Evolutionary conservation across 257 asterid genomes (phyloP).

Genomic region (Dorcoceras hygrometricum): DNA sequence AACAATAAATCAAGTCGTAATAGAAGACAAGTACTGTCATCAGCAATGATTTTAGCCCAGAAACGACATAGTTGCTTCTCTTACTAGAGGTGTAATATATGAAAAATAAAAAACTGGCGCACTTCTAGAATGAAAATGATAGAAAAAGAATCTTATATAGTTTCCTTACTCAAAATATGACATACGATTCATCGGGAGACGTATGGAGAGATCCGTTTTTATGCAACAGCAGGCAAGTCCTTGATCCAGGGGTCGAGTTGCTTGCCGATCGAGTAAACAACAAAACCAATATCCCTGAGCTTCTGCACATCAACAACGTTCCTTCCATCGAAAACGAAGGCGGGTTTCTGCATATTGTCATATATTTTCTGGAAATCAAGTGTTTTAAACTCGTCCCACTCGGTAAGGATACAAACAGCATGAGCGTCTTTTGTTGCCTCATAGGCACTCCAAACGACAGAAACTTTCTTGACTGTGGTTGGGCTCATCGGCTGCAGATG

Average conservation of each 20-base stretch:
- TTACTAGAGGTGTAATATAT: background rate
- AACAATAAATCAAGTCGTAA: background rate
- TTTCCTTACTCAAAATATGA: background rate
- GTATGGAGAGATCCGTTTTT: background rate
- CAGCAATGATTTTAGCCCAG: background rate
- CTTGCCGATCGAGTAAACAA: constrained; percentile 16
- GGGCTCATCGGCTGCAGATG: constrained; percentile 1
- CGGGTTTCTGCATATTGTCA: background rate
- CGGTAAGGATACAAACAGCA: background rate
- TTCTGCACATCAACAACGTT: constrained; percentile 9
- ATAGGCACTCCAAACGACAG: background rate
- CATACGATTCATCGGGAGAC: background rate
- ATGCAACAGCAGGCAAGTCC: constrained; percentile 21
- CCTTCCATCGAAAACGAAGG: constrained; percentile 14
- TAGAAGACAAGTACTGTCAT: background rate
- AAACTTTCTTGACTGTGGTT: constrained; percentile 1
- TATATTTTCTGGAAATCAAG: background rate
- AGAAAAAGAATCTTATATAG: background rate
- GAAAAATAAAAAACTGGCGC: background rate
- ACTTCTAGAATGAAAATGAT: background rate
- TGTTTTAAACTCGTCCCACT: background rate
- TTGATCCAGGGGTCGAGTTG: constrained; percentile 18
- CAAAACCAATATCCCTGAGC: constrained; percentile 17
- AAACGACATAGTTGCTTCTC: background rate
- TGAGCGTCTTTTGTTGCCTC: background rate